Conservation (phyloP, 768 basidiomycete species). For the Hypholoma fasciculare region DNA sequence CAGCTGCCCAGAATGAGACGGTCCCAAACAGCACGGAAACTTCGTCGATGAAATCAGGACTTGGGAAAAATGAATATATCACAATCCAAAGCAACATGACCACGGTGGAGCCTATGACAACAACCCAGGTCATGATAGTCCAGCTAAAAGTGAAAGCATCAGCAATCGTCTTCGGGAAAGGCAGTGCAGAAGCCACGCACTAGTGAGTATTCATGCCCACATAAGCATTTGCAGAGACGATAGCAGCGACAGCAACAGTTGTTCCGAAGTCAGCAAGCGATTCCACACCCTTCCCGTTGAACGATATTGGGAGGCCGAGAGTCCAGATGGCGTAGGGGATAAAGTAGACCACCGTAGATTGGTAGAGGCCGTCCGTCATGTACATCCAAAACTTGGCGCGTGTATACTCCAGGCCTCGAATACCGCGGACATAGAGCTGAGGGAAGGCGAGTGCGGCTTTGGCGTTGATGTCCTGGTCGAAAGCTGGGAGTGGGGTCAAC, state of each 20-base stretch:
- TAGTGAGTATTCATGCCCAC: constrained; percentile 90
- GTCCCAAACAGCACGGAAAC: constrained; percentile 74
- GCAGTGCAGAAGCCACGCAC: constrained; percentile 37
- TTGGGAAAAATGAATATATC: constrained; percentile 81
- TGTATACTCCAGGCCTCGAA: constrained; percentile 92
- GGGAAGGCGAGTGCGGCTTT: constrained; percentile 90
- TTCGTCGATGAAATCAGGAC: constrained; percentile 72
- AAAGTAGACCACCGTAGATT: constrained; percentile 85
- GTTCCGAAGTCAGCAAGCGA: constrained; percentile 89
- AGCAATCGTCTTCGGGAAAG: constrained; percentile 1
- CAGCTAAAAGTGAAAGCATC: constrained; percentile 45
- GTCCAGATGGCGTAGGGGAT: constrained; percentile 80
- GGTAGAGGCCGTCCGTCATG: constrained; percentile 94
- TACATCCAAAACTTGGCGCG: constrained; percentile 91
- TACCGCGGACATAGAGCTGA: constrained; percentile 93
- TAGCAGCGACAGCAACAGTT: constrained; percentile 84
- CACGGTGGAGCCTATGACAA: constrained; percentile 76
- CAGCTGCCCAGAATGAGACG: constrained; percentile 81
- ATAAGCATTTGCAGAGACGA: constrained; percentile 85
- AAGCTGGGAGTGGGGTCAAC: constrained; percentile 47
- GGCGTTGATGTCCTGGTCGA: constrained; percentile 94
- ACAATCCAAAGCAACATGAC: constrained; percentile 87
- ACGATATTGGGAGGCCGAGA: constrained; percentile 62
- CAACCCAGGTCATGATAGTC: constrained; percentile 84
- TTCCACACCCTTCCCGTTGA: constrained; percentile 79